phyloP scores from a whole-genome alignment of 371 early-diverging fungal genomes.

The Phascolomyces articulosus region DNA sequence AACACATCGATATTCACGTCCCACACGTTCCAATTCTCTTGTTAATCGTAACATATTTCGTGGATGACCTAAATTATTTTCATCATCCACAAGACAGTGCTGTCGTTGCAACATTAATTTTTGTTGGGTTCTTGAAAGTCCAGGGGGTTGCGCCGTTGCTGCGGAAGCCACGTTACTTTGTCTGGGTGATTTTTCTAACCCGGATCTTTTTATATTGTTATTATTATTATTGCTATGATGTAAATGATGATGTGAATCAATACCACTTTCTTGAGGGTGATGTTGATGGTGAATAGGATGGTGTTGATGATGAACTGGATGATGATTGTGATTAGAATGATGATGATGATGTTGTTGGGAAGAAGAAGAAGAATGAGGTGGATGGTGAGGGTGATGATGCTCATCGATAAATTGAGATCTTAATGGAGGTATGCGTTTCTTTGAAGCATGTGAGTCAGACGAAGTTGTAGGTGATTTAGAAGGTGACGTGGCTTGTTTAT shows the following conservation, averaged over 20 bases:
- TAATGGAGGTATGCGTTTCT: slow-evolving; percentile 9
- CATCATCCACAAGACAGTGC: slow-evolving; percentile 52
- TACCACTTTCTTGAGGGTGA: background rate
- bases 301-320: background rate
- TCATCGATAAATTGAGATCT: slow-evolving; percentile 23
- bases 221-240: background rate
- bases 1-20: slow-evolving; percentile 46
- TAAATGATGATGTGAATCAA: background rate
- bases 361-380: no score
- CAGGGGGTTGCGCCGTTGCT: slow-evolving; percentile 23
- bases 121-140: slow-evolving; percentile 56
- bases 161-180: slow-evolving; percentile 26
- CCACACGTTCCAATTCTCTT: slow-evolving; percentile 50
- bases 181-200: background rate
- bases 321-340: background rate
- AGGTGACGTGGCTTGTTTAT: slow-evolving; percentile 8
- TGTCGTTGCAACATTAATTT: slow-evolving; percentile 54
- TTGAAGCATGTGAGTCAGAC: background rate
- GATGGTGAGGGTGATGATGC: background rate
- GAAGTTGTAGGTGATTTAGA: slow-evolving; percentile 1
- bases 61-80: slow-evolving; percentile 48
- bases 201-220: slow-evolving; percentile 1
- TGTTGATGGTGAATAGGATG: background rate
- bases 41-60: slow-evolving; percentile 53
- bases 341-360: background rate